Conservation (phyloP, 495 filamentous ascomycete species). For the Cercophora scortea region DNA sequence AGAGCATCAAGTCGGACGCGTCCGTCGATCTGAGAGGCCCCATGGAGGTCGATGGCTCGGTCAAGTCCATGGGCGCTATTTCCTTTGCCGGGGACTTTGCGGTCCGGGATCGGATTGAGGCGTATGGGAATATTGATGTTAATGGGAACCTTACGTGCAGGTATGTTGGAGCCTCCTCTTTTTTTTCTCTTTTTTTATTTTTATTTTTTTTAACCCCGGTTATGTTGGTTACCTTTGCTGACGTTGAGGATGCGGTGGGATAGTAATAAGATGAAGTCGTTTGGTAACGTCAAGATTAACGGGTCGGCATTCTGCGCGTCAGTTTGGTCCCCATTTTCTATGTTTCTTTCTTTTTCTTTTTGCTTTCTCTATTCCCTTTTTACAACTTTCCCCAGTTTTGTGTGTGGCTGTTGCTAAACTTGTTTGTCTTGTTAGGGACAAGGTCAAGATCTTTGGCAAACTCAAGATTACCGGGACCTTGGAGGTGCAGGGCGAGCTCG, state of each 20-base stretch:
- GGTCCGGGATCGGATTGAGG: slow-evolving; percentile 29
- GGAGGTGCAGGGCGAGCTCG: slow-evolving; percentile 25
- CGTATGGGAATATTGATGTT: slow-evolving; percentile 28
- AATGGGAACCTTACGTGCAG: slow-evolving; percentile 24
- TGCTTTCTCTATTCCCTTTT: background rate
- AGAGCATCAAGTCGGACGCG: slow-evolving; percentile 24
- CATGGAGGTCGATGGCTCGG: slow-evolving; percentile 29
- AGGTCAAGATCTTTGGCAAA: slow-evolving; percentile 35
- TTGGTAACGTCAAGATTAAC: slow-evolving; percentile 25
- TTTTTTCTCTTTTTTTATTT: background rate
- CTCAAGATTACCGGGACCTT: slow-evolving; percentile 27
- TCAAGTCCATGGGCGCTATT: slow-evolving; percentile 28
- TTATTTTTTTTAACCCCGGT: too few relatives aligned
- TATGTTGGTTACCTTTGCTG: background rate
- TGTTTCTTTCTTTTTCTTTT: background rate
- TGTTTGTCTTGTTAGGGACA: slow-evolving; percentile 16
- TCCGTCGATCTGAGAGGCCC: slow-evolving; percentile 25
- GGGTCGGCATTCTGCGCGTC: slow-evolving; percentile 15
- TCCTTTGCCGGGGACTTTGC: slow-evolving; percentile 23
- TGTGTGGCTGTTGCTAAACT: too few relatives aligned
- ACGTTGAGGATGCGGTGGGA: background rate
- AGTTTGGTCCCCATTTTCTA: background rate
- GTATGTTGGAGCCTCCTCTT: slow-evolving; percentile 1
- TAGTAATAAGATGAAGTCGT: slow-evolving; percentile 25
- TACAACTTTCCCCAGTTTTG: background rate